phyloP scores from a whole-genome alignment of 805 yeast species.

The Yarrowia sp. region DNA sequence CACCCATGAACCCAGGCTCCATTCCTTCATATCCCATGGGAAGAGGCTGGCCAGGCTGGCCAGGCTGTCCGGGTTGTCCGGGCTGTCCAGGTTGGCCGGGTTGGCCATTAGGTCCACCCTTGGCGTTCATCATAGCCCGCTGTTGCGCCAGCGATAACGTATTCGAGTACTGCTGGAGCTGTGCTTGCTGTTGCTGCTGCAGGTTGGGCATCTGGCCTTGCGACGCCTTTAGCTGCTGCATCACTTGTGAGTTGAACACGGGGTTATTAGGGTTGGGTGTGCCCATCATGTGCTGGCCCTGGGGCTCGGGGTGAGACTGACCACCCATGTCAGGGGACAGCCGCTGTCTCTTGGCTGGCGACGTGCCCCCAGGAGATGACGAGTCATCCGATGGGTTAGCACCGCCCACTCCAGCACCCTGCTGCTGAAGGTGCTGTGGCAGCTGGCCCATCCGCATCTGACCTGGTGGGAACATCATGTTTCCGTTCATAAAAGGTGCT shows the following conservation, averaged over 20 bases:
- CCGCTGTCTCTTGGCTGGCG: slow-evolving; percentile 40
- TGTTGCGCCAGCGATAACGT: slow-evolving; percentile 32
- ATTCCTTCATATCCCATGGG: slow-evolving; percentile 18
- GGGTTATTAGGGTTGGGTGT: slow-evolving; percentile 30
- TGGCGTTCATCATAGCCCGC: slow-evolving; percentile 32
- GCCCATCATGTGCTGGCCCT: slow-evolving; percentile 36
- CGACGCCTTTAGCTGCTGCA: slow-evolving; percentile 34
- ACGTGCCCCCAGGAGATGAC: slow-evolving; percentile 33
- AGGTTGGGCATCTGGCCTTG: slow-evolving; percentile 30
- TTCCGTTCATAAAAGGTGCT: slow-evolving; percentile 23
- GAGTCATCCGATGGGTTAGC: slow-evolving; percentile 33
- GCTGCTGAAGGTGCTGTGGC: slow-evolving; percentile 25
- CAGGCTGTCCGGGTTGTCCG: slow-evolving; percentile 7
- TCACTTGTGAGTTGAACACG: slow-evolving; percentile 33
- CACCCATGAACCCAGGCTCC: slow-evolving; percentile 30
- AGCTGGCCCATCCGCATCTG: slow-evolving; percentile 14
- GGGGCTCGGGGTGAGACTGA: slow-evolving; percentile 26
- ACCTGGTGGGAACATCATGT: slow-evolving; percentile 13
- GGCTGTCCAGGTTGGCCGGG: slow-evolving; percentile 10
- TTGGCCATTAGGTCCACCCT: slow-evolving; percentile 27
- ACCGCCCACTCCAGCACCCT: slow-evolving; percentile 21
- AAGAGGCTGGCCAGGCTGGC: background rate
- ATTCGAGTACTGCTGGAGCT: slow-evolving; percentile 32
- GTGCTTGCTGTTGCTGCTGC: slow-evolving; percentile 28
- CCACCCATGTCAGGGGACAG: slow-evolving; percentile 36